Evolutionary conservation across 2,329 filamentous ascomycete genomes (phyloP), one percentile per base, ranked within the genome.

Genomic region (Dactylellina drechsleri): DNA sequence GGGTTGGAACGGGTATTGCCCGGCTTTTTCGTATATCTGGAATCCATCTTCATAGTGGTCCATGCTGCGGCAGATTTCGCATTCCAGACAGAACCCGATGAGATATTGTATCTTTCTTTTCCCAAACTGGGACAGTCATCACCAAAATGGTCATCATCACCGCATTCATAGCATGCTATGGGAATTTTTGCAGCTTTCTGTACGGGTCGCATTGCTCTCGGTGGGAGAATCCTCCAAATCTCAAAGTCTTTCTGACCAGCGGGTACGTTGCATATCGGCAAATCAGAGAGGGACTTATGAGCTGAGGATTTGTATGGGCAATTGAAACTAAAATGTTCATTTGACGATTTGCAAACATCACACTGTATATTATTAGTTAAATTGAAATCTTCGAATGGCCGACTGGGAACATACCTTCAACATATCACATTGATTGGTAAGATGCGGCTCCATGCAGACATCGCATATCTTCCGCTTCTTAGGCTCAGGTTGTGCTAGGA

Each of bases 391-490:
- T 15, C 26, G 18, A 15, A 5, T 18, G 10, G 20, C 20, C 1
- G 4, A 16, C 15, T 40, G 18, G 12, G 8, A 26, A 54, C 64
- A 23, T 50, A 75, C 71, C 71, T 65, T 68, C n/a, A 68, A 52
- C 58, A 67, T 75, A 40, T 75, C 64, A 75, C 71, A 75, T 16
- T 47, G 52, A 54, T 75, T 53, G 6, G 71, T 75, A 2, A 64
- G 45, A 45, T 75, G 71, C 40, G 71, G 64, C 20, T 68, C 71
- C 45, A 75, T 45, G 18, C 71, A 75, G 47, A 75, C 23, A 43
- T 75, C 71, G 43, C 71, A 75, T 43, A 75, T 75, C 59, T 75
- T 75, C 20, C 71, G 64, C 36, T 75, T 75, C 64, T 75, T 75
- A 60, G 71, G 52, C 18, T 49, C 18, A 36, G 65, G 40, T 40